A percentile compares a stretch with the other conserved stretches of the same genome.
Evolutionary conservation across 495 filamentous ascomycete species (phyloP).

Genomic region (Tuber magnatum): DNA sequence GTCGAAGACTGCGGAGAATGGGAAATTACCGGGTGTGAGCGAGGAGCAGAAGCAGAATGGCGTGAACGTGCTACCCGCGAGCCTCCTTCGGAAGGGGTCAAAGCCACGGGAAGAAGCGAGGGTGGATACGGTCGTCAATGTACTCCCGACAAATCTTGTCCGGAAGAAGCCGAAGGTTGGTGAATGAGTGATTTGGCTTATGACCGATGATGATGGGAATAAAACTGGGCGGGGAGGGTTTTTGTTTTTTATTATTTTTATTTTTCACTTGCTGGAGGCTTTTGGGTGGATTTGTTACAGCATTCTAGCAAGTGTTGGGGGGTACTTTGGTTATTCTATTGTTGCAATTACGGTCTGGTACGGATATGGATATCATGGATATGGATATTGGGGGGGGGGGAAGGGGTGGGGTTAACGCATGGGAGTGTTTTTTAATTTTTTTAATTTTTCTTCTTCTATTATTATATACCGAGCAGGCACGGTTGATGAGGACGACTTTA

Average conservation of each 20-base stretch:
- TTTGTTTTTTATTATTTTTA: background rate
- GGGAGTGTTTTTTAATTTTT: background rate
- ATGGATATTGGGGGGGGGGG: too few species aligned
- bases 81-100: conserved; percentile 50
- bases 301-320: background rate
- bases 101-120: conserved; percentile 19
- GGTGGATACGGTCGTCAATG: conserved; percentile 24
- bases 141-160: conserved; percentile 46
- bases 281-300: background rate
- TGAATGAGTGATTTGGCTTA: conserved; percentile 12
- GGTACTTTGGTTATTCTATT: background rate
- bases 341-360: background rate
- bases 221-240: background rate
- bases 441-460: background rate
- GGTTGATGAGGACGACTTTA: too few species aligned
- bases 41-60: conserved; percentile 29
- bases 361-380: background rate
- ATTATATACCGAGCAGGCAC: too few species aligned
- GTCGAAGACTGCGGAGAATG: conserved; percentile 39
- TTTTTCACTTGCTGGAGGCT: background rate
- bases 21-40: conserved; percentile 28
- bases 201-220: background rate
- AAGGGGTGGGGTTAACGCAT: background rate
- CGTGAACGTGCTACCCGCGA: conserved; percentile 44
- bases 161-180: conserved; percentile 59